A percentile compares a stretch with the other conserved stretches of the same genome.
These are phyloP conservation scores for Botryotinia convoluta DNA, from an alignment of 2,329 filamentous ascomycete species.

Conservation along the genomic window DNA sequence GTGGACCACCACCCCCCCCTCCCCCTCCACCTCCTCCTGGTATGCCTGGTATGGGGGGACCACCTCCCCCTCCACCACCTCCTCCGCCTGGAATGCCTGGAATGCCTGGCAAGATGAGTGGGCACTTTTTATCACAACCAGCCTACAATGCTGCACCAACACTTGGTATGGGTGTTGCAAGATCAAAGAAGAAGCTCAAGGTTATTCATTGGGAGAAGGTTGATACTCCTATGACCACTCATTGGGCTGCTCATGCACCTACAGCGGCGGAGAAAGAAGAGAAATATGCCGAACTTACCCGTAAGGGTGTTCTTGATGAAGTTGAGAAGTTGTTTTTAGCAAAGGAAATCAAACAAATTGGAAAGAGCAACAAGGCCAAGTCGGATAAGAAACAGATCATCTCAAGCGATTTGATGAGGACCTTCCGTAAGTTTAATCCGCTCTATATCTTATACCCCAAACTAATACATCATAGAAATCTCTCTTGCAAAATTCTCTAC, in stretches of 20 bases:
- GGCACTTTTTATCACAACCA: constrained; percentile 69
- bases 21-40: constrained; percentile 48
- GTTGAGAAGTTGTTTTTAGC: constrained; percentile 97
- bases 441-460: background rate
- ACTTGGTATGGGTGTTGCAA: constrained; percentile 72
- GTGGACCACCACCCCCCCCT: constrained; percentile 41
- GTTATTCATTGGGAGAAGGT: constrained; percentile 99
- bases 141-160: constrained; percentile 52
- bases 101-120: constrained; percentile 66
- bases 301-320: constrained; percentile 94
- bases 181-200: constrained; percentile 99
- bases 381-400: constrained; percentile 99
- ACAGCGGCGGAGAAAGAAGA: constrained; percentile 90
- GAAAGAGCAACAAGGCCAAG: constrained; percentile 62
- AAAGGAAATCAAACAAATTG: constrained; percentile 90
- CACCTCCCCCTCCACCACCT: constrained; percentile 48
- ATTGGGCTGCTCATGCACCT: constrained; percentile 85
- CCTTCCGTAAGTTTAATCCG: constrained; percentile 59
- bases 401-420: constrained; percentile 82
- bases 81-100: constrained; percentile 54
- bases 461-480: constrained; percentile 57
- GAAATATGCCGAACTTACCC: constrained; percentile 89
- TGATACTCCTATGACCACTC: constrained; percentile 83
- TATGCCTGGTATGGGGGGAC: constrained; percentile 41
- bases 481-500: constrained; percentile 92